Percentiles rank a stretch among this genome's conserved stretches.
Evolutionary conservation across 1,284 basidiomycete species (phyloP).

Genomic region (Lentinus polychrous): DNA sequence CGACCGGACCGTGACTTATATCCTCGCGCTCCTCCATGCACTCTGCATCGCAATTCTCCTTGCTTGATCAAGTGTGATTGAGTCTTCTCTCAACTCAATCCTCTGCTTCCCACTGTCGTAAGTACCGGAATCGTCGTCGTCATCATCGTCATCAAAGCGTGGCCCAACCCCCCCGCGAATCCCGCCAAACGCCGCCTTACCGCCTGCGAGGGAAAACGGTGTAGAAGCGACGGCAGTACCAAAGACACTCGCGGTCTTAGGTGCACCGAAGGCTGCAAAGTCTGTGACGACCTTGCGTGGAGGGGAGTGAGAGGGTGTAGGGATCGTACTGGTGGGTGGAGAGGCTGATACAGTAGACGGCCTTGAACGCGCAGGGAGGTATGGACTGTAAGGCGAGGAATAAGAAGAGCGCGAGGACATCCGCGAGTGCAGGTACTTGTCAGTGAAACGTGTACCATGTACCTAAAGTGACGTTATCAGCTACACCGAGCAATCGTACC

Average conservation of each 20-base stretch:
- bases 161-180: constrained; percentile 50
- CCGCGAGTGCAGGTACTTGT: constrained; percentile 82
- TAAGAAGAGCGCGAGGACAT: constrained; percentile 48
- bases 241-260: constrained; percentile 67
- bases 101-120: constrained; percentile 61
- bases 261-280: constrained; percentile 86
- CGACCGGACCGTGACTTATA: constrained; percentile 23
- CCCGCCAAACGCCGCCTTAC: constrained; percentile 74
- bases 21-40: constrained; percentile 57
- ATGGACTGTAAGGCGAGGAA: constrained; percentile 43
- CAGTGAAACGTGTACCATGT: constrained; percentile 88
- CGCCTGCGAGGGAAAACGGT: constrained; percentile 74
- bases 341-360: constrained; percentile 28
- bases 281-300: constrained; percentile 82
- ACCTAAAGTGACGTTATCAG: constrained; percentile 44
- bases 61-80: constrained; percentile 84
- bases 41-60: constrained; percentile 70
- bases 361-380: constrained; percentile 37
- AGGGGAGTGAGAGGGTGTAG: constrained; percentile 43
- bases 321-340: constrained; percentile 29
- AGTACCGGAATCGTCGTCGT: constrained; percentile 59
- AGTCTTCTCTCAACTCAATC: constrained; percentile 70
- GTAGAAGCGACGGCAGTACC: constrained; percentile 72
- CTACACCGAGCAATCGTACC: not conserved
- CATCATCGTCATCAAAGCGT: constrained; percentile 48